Evolutionary conservation across 352 stramenopile species (phyloP), one percentile per base, ranked within the genome.

Genomic region (Phytophthora agathidicida): DNA sequence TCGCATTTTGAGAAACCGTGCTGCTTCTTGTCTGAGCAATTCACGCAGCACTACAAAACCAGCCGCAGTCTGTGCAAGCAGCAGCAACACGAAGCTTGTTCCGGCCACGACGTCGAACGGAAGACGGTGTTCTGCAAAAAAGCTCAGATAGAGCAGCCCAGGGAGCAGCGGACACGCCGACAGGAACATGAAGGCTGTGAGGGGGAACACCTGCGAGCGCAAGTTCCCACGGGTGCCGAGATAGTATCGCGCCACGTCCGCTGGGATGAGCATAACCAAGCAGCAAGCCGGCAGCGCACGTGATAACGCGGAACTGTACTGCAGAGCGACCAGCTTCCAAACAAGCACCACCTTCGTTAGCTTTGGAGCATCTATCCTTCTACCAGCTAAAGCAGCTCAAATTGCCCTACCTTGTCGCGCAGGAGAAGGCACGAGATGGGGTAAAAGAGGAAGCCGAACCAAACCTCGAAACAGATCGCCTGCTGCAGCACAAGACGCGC

Each of bases 121-220:
- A 37, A 89, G 51, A 14, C 66, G 64, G 42, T 86, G 65, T 43
- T 87, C 73, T 4, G 75, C 71, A 9, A 86, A 71, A 39, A 83
- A 88, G 45, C 45, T 73, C 26, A 75, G 59, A 47, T 80, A 91
- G 9, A 86, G 37, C 27, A 89, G 60, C 35, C 70, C 75, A 28
- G 82, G 82, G 2, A 85, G 43, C 38, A 85, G 38, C 5, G 80
- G 82, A 33, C 82, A 91, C 27, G 81, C 52, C 14, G 81, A 82
- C 35, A 91, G 53, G 49, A 91, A 86, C 49, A 89, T 67, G 41
- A 89, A 91, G 17, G 74, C 78, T 11, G 78, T 83, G 42, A 91
- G 61, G 10, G 83, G 73, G 44, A 88, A 86, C 42, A 91, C 81
- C 22, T 88, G 75, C 13, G 61, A 57, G 24, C 67, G 71, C 39